Base-by-base conservation (phyloP, 495 filamentous ascomycete genomes). In the Darksidea phi region DNA sequence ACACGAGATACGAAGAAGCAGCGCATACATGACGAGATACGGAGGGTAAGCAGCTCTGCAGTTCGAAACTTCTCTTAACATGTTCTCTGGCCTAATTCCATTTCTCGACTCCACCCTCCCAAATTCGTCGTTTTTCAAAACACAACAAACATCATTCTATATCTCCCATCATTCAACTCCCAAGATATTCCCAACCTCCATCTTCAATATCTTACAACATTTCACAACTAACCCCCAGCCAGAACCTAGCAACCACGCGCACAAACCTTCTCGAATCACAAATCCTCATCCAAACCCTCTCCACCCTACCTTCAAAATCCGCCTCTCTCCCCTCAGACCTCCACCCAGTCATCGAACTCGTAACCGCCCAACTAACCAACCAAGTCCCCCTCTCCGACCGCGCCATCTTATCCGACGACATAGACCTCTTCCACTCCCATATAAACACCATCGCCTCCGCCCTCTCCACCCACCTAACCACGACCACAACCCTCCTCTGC, bases 1-100 rank as follows among this genome's bases (percentile, higher is more conserved):
- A 72, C 67, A 48, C 28, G 58, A 1, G 63, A 71, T 48, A 53
- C 51, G n/a, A 72, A 74, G 48, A 66, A 66, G 25, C 64, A 70
- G 58, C 59, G 64, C 34, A 59, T 71, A 24, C 66, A 66, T 38
- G 70, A 69, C 32, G 61, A 66, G 26, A 53, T 69, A 7, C 54
- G 48, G 13, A 57, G 68, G 59, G 70, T 73, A 68, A 21, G 57
- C 13, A 18, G 36, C 51, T 24, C 5, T 7, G 34, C 15, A n/a
- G n/a, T 49, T 5, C 41, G 20, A 6, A 15, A 8, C 23, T 13
- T 18, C 48, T 61, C 42, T 11, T 15, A 3, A 23, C n/a, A 7
- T 8, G 5, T 45, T 12, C 6, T 61, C 17, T 36, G 38, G 11
- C 12, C 15, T 36, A n/a, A 0, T 25, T 48, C 46, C n/a, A 36